Evolutionary conservation across 179 eudicot genomes (phyloP).

Genomic region (Heliamphora pulchella): DNA sequence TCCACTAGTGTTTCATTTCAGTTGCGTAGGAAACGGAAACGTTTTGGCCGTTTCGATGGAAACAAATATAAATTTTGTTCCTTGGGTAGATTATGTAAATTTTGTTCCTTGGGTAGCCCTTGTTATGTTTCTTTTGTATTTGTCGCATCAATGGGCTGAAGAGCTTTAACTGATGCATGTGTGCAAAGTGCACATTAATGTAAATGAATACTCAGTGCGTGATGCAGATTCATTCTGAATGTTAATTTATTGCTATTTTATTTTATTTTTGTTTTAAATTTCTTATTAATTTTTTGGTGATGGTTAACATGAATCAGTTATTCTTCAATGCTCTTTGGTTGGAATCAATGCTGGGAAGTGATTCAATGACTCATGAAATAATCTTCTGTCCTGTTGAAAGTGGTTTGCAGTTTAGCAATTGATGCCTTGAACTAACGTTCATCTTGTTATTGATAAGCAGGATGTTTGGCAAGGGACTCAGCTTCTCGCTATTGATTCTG

Average conservation of each 20-base stretch:
- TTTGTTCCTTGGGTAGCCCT: background rate
- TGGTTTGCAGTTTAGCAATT: conserved; percentile 1
- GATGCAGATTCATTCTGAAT: background rate
- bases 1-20: too few relatives aligned
- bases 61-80: background rate
- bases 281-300: background rate
- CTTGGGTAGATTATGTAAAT: background rate
- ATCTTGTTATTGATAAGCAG: conserved; percentile 35
- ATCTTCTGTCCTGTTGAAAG: background rate
- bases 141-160: background rate
- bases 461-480: conserved; percentile 98
- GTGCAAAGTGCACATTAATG: background rate
- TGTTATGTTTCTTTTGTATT: background rate
- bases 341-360: background rate
- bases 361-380: background rate
- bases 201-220: background rate
- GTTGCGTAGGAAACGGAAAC: too few relatives aligned
- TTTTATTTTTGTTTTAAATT: background rate
- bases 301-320: background rate
- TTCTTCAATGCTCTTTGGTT: background rate
- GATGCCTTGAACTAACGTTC: background rate
- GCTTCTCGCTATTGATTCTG: conserved; percentile 88
- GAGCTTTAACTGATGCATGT: background rate
- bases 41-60: too few relatives aligned
- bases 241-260: background rate